These are phyloP conservation scores for Fusarium buharicum DNA, from an alignment of 2,329 filamentous ascomycete genomes.

Conservation along the genomic window DNA sequence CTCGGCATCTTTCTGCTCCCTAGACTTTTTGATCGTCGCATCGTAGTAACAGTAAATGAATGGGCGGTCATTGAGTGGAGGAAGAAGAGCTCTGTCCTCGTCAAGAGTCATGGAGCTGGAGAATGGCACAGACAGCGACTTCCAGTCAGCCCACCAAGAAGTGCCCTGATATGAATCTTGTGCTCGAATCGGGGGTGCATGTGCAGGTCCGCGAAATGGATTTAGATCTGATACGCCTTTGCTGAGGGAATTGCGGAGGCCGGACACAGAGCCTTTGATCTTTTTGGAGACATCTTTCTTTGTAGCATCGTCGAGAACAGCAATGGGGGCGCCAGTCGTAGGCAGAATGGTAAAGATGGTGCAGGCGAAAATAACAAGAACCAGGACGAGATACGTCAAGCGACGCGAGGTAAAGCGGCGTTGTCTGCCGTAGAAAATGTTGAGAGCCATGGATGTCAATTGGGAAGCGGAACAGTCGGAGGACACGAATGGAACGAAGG, in stretches of 20 bases:
- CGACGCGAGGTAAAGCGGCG: constrained; percentile 64
- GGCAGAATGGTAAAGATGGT: constrained; percentile 65
- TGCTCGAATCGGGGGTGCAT: constrained; percentile 77
- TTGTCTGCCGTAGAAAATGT: constrained; percentile 58
- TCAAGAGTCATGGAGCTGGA: constrained; percentile 83
- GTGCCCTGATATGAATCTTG: constrained; percentile 83
- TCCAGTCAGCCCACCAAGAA: constrained; percentile 89
- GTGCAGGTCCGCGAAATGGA: constrained; percentile 75
- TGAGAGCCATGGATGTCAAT: constrained; percentile 47
- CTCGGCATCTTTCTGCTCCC: constrained; percentile 75
- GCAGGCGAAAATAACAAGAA: constrained; percentile 64
- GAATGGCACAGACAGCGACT: constrained; percentile 86
- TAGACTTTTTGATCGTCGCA: constrained; percentile 68
- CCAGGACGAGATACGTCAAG: constrained; percentile 62
- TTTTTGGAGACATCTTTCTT: constrained; percentile 51
- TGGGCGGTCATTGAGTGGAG: constrained; percentile 75
- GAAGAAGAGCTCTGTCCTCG: constrained; percentile 84
- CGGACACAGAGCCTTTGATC: constrained; percentile 61
- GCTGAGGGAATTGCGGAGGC: constrained; percentile 54
- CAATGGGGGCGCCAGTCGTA: not conserved
- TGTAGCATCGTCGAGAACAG: constrained; percentile 1
- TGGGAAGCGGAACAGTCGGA: not conserved
- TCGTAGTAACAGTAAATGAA: constrained; percentile 95
- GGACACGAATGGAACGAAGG: constrained; percentile 4
- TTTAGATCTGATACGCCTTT: constrained; percentile 62